Evolutionary conservation across 495 filamentous ascomycete genomes (phyloP).

Genomic region (Haplographium delicatum): DNA sequence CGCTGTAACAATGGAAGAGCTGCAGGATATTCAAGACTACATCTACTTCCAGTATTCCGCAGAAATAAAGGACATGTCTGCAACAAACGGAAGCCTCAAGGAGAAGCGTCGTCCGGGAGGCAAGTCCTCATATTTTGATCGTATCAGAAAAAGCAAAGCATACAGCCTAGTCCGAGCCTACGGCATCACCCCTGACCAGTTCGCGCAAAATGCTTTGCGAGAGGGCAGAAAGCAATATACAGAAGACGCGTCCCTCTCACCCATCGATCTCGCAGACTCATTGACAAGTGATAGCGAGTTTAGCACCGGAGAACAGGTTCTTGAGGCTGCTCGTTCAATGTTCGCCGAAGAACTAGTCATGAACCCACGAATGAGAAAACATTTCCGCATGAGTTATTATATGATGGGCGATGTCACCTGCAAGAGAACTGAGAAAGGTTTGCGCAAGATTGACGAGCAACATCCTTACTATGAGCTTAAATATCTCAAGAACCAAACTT

Average conservation of each 20-base stretch:
- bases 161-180: slow-evolving; percentile 83
- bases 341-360: slow-evolving; percentile 85
- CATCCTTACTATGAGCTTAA: slow-evolving; percentile 98
- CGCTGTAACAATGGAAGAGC: slow-evolving; percentile 80
- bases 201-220: slow-evolving; percentile 78
- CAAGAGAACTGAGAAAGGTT: slow-evolving; percentile 85
- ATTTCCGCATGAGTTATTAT: slow-evolving; percentile 78
- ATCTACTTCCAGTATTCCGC: slow-evolving; percentile 89
- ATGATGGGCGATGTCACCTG: slow-evolving; percentile 76
- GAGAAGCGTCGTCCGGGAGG: slow-evolving; percentile 76
- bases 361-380: slow-evolving; percentile 85
- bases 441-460: slow-evolving; percentile 90
- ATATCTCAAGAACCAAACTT: slow-evolving; percentile 82
- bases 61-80: slow-evolving; percentile 69
- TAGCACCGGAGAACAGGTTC: slow-evolving; percentile 65
- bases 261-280: slow-evolving; percentile 80
- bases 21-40: slow-evolving; percentile 96
- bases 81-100: slow-evolving; percentile 49
- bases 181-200: slow-evolving; percentile 81
- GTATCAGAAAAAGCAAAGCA: slow-evolving; percentile 68
- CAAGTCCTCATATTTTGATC: slow-evolving; percentile 70
- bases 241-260: slow-evolving; percentile 70
- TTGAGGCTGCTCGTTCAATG: slow-evolving; percentile 76
- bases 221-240: slow-evolving; percentile 72
- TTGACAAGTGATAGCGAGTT: slow-evolving; percentile 68